Evolutionary conservation across 139 green algal species (phyloP).

Genomic region (Tetradesmus obliquus): DNA sequence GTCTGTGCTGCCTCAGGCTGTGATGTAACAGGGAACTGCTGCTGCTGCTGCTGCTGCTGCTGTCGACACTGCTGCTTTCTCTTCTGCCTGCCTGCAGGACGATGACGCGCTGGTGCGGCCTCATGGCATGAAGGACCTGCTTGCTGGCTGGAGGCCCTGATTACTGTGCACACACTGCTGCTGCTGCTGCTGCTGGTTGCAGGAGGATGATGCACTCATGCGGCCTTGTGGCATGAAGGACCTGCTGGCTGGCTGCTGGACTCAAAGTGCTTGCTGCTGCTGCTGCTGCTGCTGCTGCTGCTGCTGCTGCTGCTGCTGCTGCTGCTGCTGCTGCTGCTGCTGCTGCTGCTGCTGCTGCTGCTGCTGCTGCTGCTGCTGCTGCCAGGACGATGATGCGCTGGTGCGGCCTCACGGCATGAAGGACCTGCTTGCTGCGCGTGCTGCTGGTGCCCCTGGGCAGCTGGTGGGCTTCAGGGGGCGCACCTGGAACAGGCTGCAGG

Average conservation of each 20-base stretch:
- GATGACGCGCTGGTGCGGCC: too few relatives aligned
- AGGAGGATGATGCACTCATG: neutral
- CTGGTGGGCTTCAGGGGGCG: neutral
- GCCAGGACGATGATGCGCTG: neutral
- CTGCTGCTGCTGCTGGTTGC: neutral
- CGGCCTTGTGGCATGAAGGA: neutral
- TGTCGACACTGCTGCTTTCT: too few relatives aligned
- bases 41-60: neutral
- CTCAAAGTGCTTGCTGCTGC: neutral
- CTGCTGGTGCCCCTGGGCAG: neutral
- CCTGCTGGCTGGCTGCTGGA: neutral
- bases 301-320: neutral
- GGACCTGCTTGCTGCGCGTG: neutral
- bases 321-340: neutral
- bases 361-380: neutral
- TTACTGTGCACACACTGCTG: too few relatives aligned
- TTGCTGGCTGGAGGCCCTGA: too few relatives aligned
- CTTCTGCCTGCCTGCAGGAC: too few relatives aligned
- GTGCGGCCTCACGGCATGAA: neutral
- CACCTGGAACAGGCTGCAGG: neutral
- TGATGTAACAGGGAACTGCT: neutral
- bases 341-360: neutral
- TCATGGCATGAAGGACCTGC: too few relatives aligned
- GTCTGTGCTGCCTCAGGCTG: too few relatives aligned
- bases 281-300: neutral